A percentile compares a stretch with the other conserved stretches of the same genome.
Evolutionary conservation across 345 rosid genomes (phyloP).

Genomic region (Camelina sativa): DNA sequence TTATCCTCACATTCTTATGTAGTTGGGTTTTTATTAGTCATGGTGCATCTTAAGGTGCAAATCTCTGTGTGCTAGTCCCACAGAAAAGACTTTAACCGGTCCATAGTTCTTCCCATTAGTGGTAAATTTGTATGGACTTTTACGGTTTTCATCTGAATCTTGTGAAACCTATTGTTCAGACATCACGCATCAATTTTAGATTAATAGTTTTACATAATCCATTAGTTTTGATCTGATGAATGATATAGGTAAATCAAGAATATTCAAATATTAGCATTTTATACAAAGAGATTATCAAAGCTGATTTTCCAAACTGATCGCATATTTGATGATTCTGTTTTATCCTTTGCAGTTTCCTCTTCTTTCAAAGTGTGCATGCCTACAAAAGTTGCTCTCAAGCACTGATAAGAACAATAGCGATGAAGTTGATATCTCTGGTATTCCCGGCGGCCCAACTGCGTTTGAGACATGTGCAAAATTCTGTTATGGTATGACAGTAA

Average conservation of each 20-base stretch:
- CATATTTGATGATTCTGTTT: conserved; percentile 23
- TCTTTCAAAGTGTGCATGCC: conserved; percentile 66
- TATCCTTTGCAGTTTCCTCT: conserved; percentile 73
- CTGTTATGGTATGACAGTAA: conserved; percentile 83
- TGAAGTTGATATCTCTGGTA: conserved; percentile 65
- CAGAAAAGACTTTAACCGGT: neutral
- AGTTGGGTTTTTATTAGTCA: neutral
- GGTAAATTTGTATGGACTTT: neutral
- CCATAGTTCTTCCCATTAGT: neutral
- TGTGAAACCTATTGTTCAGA: neutral
- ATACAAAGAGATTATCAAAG: too few species aligned
- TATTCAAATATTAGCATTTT: too few species aligned
- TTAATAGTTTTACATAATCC: neutral
- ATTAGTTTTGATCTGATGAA: neutral
- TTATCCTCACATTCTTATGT: neutral
- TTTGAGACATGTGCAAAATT: conserved; percentile 88
- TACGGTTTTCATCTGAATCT: neutral
- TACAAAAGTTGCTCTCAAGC: conserved; percentile 64
- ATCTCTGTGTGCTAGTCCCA: neutral
- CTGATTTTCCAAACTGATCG: too few species aligned
- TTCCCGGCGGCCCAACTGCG: conserved; percentile 82
- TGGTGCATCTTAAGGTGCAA: neutral
- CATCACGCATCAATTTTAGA: neutral
- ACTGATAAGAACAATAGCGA: conserved; percentile 51
- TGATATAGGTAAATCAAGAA: too few species aligned